phyloP scores from a whole-genome alignment of 1,284 basidiomycete species.

The Rhizoctonia solani region DNA sequence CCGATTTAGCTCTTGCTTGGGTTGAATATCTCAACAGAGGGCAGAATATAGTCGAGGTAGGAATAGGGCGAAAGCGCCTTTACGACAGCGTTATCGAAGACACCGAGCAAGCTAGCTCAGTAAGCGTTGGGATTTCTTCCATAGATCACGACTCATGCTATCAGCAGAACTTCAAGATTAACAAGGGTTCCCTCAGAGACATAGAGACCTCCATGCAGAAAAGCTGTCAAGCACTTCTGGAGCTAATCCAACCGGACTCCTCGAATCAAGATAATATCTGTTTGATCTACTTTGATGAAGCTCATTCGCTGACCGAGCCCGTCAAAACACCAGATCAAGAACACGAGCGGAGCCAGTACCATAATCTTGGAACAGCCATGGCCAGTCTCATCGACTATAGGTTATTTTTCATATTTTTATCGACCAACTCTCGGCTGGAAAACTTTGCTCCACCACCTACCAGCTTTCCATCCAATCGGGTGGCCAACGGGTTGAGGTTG shows the following conservation, averaged over 20 bases:
- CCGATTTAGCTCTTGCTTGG: not conserved
- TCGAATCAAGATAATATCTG: not conserved
- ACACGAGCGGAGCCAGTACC: not conserved
- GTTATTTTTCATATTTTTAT: conserved; percentile 18
- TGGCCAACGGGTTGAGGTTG: not conserved
- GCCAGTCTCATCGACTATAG: not conserved
- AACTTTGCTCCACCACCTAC: not conserved
- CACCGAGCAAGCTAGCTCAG: not conserved
- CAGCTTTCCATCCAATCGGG: not conserved
- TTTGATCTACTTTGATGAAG: conserved; percentile 5
- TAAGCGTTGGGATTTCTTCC: no score
- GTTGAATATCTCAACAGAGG: not conserved
- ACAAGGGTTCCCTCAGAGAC: no score
- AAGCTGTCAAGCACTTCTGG: not conserved
- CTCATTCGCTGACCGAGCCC: not conserved
- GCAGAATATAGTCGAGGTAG: not conserved
- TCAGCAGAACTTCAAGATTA: no score
- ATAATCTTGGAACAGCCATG: conserved; percentile 11
- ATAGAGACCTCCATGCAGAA: no score
- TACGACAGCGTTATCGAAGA: not conserved
- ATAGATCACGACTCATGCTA: no score
- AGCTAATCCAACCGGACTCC: not conserved
- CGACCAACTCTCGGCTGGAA: not conserved
- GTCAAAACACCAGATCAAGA: not conserved
- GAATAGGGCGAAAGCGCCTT: not conserved